Conservation (phyloP, 2,329 filamentous ascomycete genomes). For the Macrophomina pseudophaseolina region DNA sequence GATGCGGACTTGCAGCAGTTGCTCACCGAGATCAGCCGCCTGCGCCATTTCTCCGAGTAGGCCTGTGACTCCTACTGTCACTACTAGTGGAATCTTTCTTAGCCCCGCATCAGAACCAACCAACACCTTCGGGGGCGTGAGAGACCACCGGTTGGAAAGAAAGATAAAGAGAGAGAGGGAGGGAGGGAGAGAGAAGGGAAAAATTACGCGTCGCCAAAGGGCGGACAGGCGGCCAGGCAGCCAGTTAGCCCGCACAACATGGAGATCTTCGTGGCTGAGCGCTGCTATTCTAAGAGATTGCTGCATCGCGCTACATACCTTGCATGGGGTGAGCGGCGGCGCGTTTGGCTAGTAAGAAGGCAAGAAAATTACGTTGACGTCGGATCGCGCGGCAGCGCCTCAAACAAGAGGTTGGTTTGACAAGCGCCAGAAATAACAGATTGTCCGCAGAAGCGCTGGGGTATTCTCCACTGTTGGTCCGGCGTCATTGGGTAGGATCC, state of each 20-base stretch:
- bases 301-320: not conserved
- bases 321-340: too few species aligned
- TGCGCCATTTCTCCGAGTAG: constrained; percentile 55
- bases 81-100: too few species aligned
- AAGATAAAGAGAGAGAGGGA: too few species aligned
- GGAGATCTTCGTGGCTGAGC: constrained; percentile 7
- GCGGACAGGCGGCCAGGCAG: too few species aligned
- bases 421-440: not conserved
- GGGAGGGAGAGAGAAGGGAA: too few species aligned
- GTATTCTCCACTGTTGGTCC: constrained; percentile 6
- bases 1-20: constrained; percentile 88
- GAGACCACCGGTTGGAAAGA: too few species aligned
- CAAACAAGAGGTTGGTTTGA: constrained; percentile 3
- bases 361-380: constrained; percentile 2
- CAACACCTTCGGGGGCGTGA: too few species aligned
- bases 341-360: too few species aligned
- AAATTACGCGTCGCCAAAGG: too few species aligned
- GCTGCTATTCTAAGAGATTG: constrained; percentile 8
- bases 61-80: too few species aligned
- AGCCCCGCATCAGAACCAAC: too few species aligned
- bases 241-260: too few species aligned
- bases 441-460: not conserved
- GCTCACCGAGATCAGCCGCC: constrained; percentile 87
- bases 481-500: constrained; percentile 14
- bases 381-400: constrained; percentile 14